Base-by-base conservation (phyloP, 164 flowering plant species). In the Pachysandra terminalis region DNA sequence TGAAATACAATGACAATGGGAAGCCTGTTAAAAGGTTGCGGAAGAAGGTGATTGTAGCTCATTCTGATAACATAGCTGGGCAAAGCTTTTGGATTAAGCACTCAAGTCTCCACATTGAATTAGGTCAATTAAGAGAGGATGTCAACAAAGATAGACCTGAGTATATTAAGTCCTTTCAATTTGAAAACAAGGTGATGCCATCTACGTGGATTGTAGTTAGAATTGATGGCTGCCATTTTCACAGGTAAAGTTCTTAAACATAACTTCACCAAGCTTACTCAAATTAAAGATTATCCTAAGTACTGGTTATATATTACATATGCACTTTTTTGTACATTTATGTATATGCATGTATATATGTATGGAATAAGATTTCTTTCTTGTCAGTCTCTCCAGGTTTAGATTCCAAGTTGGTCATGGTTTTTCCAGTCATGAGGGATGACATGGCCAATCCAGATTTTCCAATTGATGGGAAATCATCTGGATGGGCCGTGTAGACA, bases 201-300 rank as follows among this genome's bases (percentile, higher is more conserved):
- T 81, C 65, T 22, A 82, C 89, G 24, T 94, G 97, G 97, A 83
- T 90, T 56, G 91, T 90, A 15, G 71, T 91, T 56, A 80, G 92
- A 72, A 81, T 94, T 60, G 96, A 91, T 83, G 96, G 97, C 51
- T 84, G 89, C 68, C 85, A 88, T 69, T 94, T 91, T 73, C 93
- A 87, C 77, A 84, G 87, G 98, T 90, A 72, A 75, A 19, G 19
- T 19, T 2, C 19, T 6, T 56, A 21, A 5, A 32, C 37, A 32
- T 32, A 32, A 32, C 37, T 32, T 7, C 37, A 32, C 37, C 7
- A 7, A 32, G 5, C 37, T 3, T 32, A 32, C 37, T 32, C 7
- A 3, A n/a, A n/a, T 32, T 3, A 32, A 32, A 32, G 7, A 32
- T 32, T 32, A 32, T 32, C 37, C 37, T 32, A 32, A 7, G n/a